Base-by-base conservation (phyloP, 805 yeast genomes). In the Priceomyces medius region DNA sequence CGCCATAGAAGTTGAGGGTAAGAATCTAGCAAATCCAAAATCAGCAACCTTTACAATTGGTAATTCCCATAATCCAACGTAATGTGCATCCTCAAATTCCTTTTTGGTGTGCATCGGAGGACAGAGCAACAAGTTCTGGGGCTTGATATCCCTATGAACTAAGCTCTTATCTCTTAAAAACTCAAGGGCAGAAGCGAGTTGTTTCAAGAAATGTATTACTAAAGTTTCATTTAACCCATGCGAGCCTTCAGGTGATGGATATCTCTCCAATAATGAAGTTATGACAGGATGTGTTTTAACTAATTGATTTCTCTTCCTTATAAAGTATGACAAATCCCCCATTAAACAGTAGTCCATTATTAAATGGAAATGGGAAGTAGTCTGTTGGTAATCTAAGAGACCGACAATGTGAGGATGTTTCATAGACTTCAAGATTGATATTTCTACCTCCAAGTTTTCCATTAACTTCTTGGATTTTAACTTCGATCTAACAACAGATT, bases 321-420 rank as follows among this genome's bases (percentile, higher is more conserved):
- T 90, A 52, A 93, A 84, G 55, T 82, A 87, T 0, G 96, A 86
- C 47, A 93, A 73, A 64, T 93, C 99, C 10, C 99, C 99, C 58
- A 93, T 70, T 1, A 97, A 82, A 61, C 99, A 93, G 67, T 88
- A 93, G 62, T 93, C 98, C 97, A 93, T 93, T 13, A 91, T 82
- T 47, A 93, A 69, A 59, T 88, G 91, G 68, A 89, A 88, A 61
- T 90, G 88, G 8, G 80, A 61, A 7, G 80, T 64, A 1, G 96
- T 84, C 56, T 88, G 84, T 44, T 81, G 80, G 57, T 88, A 89
- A 56, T 91, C 98, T 45, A 87, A 65, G 36, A 93, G 69, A 13
- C 83, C 83, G 8, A 93, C 99, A 41, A 93, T 85, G 61, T 93
- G 98, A 1, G 97, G 96, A 56, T 93, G 96, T 51, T 84, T 82